These are phyloP conservation scores for Clarireedia hainanense DNA, from an alignment of 2,329 filamentous ascomycete genomes.

Conservation along the genomic window DNA sequence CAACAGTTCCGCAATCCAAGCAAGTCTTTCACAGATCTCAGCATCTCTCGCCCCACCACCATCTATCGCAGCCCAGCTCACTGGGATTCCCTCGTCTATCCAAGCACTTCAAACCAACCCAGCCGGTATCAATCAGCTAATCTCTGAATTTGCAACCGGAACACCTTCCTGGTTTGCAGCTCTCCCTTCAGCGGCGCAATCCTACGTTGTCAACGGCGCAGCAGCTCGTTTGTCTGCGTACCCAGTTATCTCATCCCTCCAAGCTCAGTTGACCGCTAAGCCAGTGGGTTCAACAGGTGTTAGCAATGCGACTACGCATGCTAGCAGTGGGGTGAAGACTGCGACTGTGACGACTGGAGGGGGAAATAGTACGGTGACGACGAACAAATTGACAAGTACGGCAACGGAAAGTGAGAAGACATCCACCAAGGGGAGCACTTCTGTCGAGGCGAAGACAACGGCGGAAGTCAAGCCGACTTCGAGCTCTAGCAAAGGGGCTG, in stretches of 20 bases:
- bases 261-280: not conserved
- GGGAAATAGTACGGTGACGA: conserved; percentile 5
- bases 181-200: not conserved
- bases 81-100: not conserved
- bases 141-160: not conserved
- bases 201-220: not conserved
- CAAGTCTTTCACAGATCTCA: not conserved
- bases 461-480: not conserved
- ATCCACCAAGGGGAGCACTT: not conserved
- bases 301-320: not conserved
- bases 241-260: not conserved
- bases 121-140: not conserved
- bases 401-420: not conserved
- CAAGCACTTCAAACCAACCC: conserved; percentile 1
- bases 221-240: not conserved
- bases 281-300: not conserved
- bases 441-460: not conserved
- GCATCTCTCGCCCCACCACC: not conserved
- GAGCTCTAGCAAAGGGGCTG: conserved; percentile 1
- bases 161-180: not conserved
- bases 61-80: conserved; percentile 1
- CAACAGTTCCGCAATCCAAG: not conserved
- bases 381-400: not conserved
- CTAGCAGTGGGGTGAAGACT: not conserved
- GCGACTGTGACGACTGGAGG: not conserved